Evolutionary conservation across 2,329 filamentous ascomycete genomes (phyloP), one percentile per base, ranked within the genome.

Genomic region (Calonectria hawksworthii): DNA sequence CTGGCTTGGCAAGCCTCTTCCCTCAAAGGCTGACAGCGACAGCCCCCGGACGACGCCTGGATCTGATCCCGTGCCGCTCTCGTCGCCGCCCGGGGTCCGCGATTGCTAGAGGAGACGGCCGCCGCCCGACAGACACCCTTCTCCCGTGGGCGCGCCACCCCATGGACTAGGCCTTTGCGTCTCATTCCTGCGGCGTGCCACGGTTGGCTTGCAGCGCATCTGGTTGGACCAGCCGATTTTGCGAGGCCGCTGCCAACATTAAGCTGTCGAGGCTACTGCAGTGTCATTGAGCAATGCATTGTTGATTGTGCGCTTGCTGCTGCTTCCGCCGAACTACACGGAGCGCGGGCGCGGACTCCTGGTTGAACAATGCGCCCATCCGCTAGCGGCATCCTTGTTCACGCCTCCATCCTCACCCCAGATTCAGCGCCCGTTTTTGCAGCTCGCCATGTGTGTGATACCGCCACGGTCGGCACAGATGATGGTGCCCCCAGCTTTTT

Each of bases 21-120:
- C 11, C 21, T 36, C 52, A 63, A 38, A 26, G 34, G 64, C 70
- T 61, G 70, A 36, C 28, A 32, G 59, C 59, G 28, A 28, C 28
- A 23, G 50, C 59, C 32, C 30, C 41, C 66, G 61, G 54, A 54
- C 26, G 51, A 32, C 68, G 68, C 68, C 54, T n/a, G 16, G 56
- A 32, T 36, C 38, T 23, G 47, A 52, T 69, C 71, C 44, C 66
- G 71, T 73, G 71, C 66, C 30, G 56, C 56, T 41, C 44, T 23
- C 30, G n/a, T 30, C 63, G 36, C 14, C 50, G 56, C 66, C 71
- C 71, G 36, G 71, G 71, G 71, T 73, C 54, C 56, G 44, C 66
- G 71, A 73, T 14, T 16, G 47, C 26, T n/a, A 28, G 6, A 30
- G 9, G 23, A 63, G 14, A 63, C 23, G 13, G 13, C 51, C 2